These are phyloP conservation scores for Fusarium humuli DNA, from an alignment of 2,329 filamentous ascomycete genomes.

Conservation along the genomic window DNA sequence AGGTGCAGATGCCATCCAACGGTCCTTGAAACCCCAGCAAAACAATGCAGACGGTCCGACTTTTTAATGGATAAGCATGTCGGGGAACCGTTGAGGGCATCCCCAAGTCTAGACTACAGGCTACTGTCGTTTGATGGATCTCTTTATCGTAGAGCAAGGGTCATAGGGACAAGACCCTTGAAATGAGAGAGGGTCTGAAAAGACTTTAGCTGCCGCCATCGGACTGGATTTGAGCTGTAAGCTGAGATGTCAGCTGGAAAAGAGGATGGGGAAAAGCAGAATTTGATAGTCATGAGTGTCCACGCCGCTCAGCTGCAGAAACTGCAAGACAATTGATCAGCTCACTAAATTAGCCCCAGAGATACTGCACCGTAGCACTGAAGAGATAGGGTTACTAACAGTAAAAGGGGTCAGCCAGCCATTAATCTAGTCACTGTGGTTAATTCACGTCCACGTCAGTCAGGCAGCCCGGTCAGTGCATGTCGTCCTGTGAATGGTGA, in stretches of 20 bases:
- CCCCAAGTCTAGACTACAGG: not conserved
- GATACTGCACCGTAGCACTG: not conserved
- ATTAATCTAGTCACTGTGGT: conserved; percentile 7
- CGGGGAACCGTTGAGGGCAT: conserved; percentile 8
- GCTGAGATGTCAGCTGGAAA: conserved; percentile 19
- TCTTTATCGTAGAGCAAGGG: conserved; percentile 10
- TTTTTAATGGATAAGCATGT: conserved; percentile 10
- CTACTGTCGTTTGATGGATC: conserved; percentile 23
- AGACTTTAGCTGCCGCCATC: not conserved
- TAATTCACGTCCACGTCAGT: conserved; percentile 43
- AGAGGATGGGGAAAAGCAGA: not conserved
- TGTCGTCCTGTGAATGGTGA: conserved; percentile 13
- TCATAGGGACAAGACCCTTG: conserved; percentile 9
- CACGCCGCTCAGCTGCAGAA: conserved; percentile 21
- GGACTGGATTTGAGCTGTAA: conserved; percentile 6
- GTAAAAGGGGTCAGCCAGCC: not conserved
- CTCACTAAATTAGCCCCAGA: not conserved
- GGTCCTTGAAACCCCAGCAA: conserved; percentile 27
- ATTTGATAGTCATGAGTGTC: not conserved
- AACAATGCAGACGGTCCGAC: conserved; percentile 29
- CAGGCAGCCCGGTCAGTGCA: not conserved
- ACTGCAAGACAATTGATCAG: conserved; percentile 13
- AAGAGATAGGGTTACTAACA: not conserved
- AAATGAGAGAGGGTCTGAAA: not conserved
- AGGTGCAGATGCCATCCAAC: conserved; percentile 19